phyloP scores from a whole-genome alignment of 345 rosid genomes.

The Acer negundo region DNA sequence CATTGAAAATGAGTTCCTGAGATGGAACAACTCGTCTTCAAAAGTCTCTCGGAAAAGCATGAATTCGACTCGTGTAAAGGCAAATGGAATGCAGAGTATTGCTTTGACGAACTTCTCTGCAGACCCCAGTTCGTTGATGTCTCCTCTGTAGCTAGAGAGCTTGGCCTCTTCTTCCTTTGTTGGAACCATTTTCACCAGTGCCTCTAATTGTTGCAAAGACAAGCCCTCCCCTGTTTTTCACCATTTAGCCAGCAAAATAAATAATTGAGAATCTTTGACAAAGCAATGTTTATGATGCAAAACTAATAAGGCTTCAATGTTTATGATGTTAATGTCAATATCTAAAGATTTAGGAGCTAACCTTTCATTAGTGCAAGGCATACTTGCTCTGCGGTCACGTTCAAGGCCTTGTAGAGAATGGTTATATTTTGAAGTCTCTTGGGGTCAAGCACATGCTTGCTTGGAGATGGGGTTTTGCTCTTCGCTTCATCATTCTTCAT shows the following conservation, averaged over 20 bases:
- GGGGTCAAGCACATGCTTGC: slow-evolving; percentile 88
- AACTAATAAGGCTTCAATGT: too few relatives aligned
- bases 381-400: slow-evolving; percentile 72
- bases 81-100: slow-evolving; percentile 63
- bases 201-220: slow-evolving; percentile 80
- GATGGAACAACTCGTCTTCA: slow-evolving; percentile 87
- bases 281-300: neutral
- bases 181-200: slow-evolving; percentile 87
- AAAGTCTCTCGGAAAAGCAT: slow-evolving; percentile 91
- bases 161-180: slow-evolving; percentile 90
- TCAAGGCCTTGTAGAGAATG: slow-evolving; percentile 85
- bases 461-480: slow-evolving; percentile 89
- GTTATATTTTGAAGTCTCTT: slow-evolving; percentile 91
- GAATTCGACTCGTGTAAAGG: slow-evolving; percentile 77
- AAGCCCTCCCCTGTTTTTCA: slow-evolving; percentile 66
- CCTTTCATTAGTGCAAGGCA: slow-evolving; percentile 78
- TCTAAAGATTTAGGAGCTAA: slow-evolving; percentile 17
- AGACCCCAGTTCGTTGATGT: slow-evolving; percentile 72
- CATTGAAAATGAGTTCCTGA: slow-evolving; percentile 86
- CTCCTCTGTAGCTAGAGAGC: slow-evolving; percentile 68
- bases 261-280: neutral
- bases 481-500: slow-evolving; percentile 66
- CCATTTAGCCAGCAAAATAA: neutral
- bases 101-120: slow-evolving; percentile 76
- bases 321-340: neutral